Conservation (phyloP, 2,329 filamentous ascomycete genomes). For the Stagonosporopsis rhizophila region DNA sequence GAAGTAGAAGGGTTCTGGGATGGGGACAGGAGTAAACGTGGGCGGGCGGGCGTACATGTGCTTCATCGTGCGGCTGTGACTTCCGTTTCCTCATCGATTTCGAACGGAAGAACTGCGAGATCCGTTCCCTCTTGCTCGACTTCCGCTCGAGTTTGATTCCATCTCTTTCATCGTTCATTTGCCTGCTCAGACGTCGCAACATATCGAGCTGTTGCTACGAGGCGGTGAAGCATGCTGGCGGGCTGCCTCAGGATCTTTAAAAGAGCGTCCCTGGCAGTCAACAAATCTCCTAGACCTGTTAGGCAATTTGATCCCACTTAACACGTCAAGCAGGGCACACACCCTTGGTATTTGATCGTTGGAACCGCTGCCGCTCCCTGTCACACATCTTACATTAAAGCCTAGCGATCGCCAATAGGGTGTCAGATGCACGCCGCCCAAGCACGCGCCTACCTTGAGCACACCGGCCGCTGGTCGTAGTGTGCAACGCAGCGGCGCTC, state of each 20-base stretch:
- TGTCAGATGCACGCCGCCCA: constrained; percentile 22
- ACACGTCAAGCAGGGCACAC: constrained; percentile 40
- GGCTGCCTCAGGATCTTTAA: constrained; percentile 25
- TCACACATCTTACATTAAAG: constrained; percentile 27
- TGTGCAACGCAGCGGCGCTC: constrained; percentile 18
- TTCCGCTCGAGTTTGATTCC: constrained; percentile 32
- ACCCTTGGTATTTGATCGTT: constrained; percentile 33
- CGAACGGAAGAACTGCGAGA: constrained; percentile 42
- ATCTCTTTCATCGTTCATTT: constrained; percentile 28
- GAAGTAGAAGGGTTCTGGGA: constrained; percentile 1
- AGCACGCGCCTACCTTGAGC: constrained; percentile 24
- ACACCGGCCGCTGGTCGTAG: constrained; percentile 31
- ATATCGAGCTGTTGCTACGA: constrained; percentile 30
- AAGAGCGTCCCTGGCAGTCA: constrained; percentile 29
- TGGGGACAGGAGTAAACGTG: constrained; percentile 1
- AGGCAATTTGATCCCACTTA: constrained; percentile 28
- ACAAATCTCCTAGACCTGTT: constrained; percentile 31
- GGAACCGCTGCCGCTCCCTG: constrained; percentile 31
- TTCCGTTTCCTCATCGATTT: constrained; percentile 32
- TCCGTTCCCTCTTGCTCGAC: constrained; percentile 41
- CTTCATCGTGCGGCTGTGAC: constrained; percentile 24
- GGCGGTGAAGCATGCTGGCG: constrained; percentile 32
- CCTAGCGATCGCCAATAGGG: constrained; percentile 34
- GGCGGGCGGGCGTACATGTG: constrained; percentile 28
- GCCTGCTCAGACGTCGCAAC: constrained; percentile 38